Percentiles rank a stretch among this genome's conserved stretches.
These are phyloP conservation scores for Coriaria nepalensis DNA, from an alignment of 306 rosid species.

Conservation along the genomic window DNA sequence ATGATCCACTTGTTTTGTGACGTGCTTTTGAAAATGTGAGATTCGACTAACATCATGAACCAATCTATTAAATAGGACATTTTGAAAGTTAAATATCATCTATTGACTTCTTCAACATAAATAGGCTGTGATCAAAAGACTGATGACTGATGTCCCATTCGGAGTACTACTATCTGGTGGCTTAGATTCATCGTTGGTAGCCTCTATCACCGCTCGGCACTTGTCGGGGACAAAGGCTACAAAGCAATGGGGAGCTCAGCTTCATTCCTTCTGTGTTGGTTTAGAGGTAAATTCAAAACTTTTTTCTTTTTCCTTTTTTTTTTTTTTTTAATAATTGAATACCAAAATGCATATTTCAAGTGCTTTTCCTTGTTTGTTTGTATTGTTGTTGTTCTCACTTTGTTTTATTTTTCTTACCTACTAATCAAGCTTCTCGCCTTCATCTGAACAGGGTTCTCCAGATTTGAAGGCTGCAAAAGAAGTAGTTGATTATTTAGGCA, in stretches of 20 bases:
- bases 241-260: conserved; percentile 86
- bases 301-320: not conserved
- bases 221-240: conserved; percentile 69
- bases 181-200: conserved; percentile 85
- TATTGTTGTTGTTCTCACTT: too few relatives aligned
- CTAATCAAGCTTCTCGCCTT: conserved; percentile 4
- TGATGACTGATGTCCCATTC: conserved; percentile 97
- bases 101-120: conserved; percentile 5
- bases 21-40: conserved; percentile 63
- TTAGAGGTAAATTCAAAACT: conserved; percentile 40
- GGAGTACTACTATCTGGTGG: conserved; percentile 94
- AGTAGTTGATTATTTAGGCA: conserved; percentile 85
- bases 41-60: not conserved
- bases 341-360: not conserved
- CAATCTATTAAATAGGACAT: not conserved
- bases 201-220: conserved; percentile 86
- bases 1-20: conserved; percentile 76
- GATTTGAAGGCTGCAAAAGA: conserved; percentile 92
- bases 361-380: not conserved
- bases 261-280: conserved; percentile 92
- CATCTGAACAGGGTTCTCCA: conserved; percentile 69
- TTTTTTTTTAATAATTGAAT: not conserved
- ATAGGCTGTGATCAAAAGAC: conserved; percentile 86
- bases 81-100: not conserved
- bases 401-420: not conserved